Evolutionary conservation across 176 grass and related monocot genomes (phyloP), one percentile per base, ranked within the genome.

Genomic region (Miscanthus lutarioriparius): DNA sequence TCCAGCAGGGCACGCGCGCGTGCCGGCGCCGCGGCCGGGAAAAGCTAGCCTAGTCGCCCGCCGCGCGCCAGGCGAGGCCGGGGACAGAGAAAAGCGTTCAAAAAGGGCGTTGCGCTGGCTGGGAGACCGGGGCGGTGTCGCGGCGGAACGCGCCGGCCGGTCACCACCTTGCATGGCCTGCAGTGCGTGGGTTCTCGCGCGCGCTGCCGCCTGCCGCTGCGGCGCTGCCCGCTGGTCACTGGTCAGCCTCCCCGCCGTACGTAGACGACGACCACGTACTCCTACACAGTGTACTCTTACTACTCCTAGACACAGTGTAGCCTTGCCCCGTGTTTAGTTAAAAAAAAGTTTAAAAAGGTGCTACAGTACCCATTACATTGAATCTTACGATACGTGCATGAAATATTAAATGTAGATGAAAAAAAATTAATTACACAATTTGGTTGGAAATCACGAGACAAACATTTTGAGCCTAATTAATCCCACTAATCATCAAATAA

Each of bases 81-180:
- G 49, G 22, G 48, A 72, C 59, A 76, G 51, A 22, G 5, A 54
- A 54, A 54, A 32, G 82, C 33, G 62, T 56, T 77, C 82, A 77
- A 84, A 84, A 84, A 2, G 82, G 17, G 26, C 37, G 69, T 41
- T 6, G 72, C 14, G 0, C 61, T 75, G 30, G 71, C 61, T 75
- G 30, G 71, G 82, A 84, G 83, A 78, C 74, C 83, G 64, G 17
- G 64, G 26, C 74, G 83, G 6, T 16, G 64, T 58, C 73, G 73
- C 49, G 35, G 73, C 49, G 35, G 82, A 54, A 51, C 82, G 16
- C 82, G 81, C 54, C 81, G 70, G 20, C 54, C 38, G 37, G 23
- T 23, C 59, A 10, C 35, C 47, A 10, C 45, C 27, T 0, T 10
- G 1, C 65, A 56, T 56, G 51, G 51, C 17, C 51, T n/a, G 53